Percentiles rank a stretch among this genome's conserved stretches.
Evolutionary conservation across 176 grass and related monocot species (phyloP).

Genomic region (Aegilops tauschii): DNA sequence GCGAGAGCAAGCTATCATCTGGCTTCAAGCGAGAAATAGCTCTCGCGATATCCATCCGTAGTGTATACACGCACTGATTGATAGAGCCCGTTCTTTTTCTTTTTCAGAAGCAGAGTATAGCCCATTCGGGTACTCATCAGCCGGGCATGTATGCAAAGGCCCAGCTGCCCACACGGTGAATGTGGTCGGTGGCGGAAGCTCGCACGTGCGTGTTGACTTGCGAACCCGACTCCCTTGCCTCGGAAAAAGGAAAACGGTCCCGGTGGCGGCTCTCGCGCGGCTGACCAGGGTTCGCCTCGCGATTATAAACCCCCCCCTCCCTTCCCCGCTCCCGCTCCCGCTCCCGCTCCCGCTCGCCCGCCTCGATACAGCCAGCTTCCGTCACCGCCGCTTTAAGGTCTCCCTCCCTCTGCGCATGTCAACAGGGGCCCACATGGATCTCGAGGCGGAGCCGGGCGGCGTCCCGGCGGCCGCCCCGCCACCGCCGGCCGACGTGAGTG

Average conservation of each 20-base stretch:
- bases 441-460: background rate
- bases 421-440: background rate
- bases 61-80: no score
- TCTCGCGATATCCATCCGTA: no score
- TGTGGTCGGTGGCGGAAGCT: background rate
- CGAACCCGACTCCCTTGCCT: background rate
- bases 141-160: no score
- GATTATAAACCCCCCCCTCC: background rate
- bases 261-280: background rate
- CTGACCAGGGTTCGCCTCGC: background rate
- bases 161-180: background rate
- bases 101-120: no score
- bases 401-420: background rate
- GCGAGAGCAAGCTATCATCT: no score
- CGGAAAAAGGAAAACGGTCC: background rate
- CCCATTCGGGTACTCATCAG: no score
- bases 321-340: background rate
- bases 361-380: background rate
- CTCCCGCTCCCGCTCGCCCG: background rate
- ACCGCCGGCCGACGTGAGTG: conserved; percentile 19
- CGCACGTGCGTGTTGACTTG: background rate
- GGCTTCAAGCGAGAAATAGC: no score
- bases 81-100: no score
- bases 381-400: background rate
- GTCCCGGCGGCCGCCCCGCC: background rate